Conservation (phyloP, 2,329 filamentous ascomycete genomes). For the Tolypocladium nubicola region DNA sequence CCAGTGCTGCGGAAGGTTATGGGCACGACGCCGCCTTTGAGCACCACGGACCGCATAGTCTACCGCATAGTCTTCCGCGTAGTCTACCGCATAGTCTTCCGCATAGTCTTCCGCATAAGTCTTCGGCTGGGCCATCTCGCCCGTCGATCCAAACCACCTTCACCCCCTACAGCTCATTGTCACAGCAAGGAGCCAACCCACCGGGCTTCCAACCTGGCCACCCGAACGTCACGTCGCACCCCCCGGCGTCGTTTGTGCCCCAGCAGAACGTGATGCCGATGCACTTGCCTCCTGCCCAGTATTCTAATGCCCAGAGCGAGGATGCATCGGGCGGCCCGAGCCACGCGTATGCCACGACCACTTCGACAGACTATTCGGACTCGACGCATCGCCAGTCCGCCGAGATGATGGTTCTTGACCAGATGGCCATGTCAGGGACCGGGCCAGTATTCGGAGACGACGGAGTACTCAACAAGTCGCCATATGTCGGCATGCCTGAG, state of each 20-base stretch:
- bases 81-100: slow-evolving; percentile 12
- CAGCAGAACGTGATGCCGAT: slow-evolving; percentile 55
- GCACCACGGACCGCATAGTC: slow-evolving; percentile 21
- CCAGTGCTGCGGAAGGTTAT: slow-evolving; percentile 1
- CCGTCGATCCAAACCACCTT: slow-evolving; percentile 35
- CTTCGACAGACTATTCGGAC: slow-evolving; percentile 33
- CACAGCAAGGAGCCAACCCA: slow-evolving; percentile 38
- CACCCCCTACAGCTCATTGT: slow-evolving; percentile 38
- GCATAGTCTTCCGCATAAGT: slow-evolving; percentile 11
- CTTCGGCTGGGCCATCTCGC: slow-evolving; percentile 25
- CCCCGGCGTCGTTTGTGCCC: slow-evolving; percentile 37
- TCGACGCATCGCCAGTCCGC: slow-evolving; percentile 31
- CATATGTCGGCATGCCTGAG: slow-evolving; percentile 72
- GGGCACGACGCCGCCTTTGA: slow-evolving; percentile 1
- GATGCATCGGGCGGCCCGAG: slow-evolving; percentile 20
- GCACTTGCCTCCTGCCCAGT: slow-evolving; percentile 50
- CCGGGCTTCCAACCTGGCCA: slow-evolving; percentile 33
- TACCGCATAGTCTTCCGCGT: background rate
- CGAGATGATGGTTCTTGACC: slow-evolving; percentile 51
- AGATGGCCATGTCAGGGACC: slow-evolving; percentile 53
- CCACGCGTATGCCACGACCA: slow-evolving; percentile 25
- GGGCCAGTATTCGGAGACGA: slow-evolving; percentile 85
- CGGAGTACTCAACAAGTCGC: slow-evolving; percentile 68
- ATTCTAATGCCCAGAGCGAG: slow-evolving; percentile 21
- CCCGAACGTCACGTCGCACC: slow-evolving; percentile 33